These are phyloP conservation scores for Eimeria acervulina DNA, from an alignment of 169 alveolate genomes.

Conservation along the genomic window DNA sequence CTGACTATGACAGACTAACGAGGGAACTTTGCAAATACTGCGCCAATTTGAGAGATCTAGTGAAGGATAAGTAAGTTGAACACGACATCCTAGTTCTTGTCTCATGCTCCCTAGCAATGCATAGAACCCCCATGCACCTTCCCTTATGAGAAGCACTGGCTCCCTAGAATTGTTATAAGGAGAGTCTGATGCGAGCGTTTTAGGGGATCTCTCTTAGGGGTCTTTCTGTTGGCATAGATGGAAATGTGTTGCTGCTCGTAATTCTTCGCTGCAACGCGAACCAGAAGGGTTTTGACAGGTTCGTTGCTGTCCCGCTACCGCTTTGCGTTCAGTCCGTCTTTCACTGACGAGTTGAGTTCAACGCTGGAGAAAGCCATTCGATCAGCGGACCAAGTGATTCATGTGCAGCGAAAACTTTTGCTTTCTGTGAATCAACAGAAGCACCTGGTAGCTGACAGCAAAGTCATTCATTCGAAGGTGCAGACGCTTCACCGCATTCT, in stretches of 20 bases:
- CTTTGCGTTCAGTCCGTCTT: constrained; percentile 12
- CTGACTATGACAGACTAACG: constrained; percentile 76
- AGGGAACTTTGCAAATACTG: constrained; percentile 44
- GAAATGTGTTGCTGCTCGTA: no score
- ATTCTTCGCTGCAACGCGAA: no score
- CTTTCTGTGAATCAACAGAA: constrained; percentile 29
- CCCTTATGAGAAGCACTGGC: no score
- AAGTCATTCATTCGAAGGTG: constrained; percentile 53
- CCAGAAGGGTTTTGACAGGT: no score
- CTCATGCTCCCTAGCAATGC: no score
- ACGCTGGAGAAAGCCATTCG: constrained; percentile 52
- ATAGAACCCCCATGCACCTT: no score
- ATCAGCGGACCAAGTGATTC: constrained; percentile 50
- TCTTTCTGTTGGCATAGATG: no score
- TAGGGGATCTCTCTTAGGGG: no score
- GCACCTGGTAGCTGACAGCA: constrained; percentile 71
- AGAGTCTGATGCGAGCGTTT: no score
- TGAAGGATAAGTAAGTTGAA: constrained; percentile 32
- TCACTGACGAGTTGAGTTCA: constrained; percentile 44
- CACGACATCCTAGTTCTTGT: no score
- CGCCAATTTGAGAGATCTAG: constrained; percentile 53
- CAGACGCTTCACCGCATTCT: constrained; percentile 32
- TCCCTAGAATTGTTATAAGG: no score
- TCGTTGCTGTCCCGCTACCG: neutral
- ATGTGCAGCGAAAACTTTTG: constrained; percentile 57